Percentiles rank a stretch among this genome's conserved stretches.
Conservation (phyloP, 768 basidiomycete genomes). For the Flagelloscypha sp. region DNA sequence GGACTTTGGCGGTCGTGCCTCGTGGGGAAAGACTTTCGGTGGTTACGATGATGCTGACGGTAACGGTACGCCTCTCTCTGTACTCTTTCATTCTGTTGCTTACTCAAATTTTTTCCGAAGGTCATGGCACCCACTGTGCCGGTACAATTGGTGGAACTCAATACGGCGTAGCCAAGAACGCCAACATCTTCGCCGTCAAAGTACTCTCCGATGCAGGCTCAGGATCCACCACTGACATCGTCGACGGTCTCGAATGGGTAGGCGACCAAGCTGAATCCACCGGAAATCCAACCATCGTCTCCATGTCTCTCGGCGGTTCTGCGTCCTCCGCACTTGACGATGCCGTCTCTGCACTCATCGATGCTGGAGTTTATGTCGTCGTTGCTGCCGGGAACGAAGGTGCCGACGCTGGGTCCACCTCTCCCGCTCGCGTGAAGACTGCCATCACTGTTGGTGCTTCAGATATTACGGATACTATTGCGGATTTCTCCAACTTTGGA, state of each 20-base stretch:
- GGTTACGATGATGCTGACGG: too few species aligned
- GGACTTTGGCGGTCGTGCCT: too few species aligned
- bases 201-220: slow-evolving; percentile 30
- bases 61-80: too few species aligned
- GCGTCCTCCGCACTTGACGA: slow-evolving; percentile 21
- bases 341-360: slow-evolving; percentile 26
- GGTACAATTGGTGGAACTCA: too few species aligned
- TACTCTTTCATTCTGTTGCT: too few species aligned
- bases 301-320: slow-evolving; percentile 29
- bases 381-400: slow-evolving; percentile 31
- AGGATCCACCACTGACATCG: slow-evolving; percentile 13
- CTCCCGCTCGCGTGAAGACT: slow-evolving; percentile 26
- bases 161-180: too few species aligned
- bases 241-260: slow-evolving; percentile 27
- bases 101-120: too few species aligned
- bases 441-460: slow-evolving; percentile 34
- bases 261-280: slow-evolving; percentile 10
- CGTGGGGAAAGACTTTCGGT: too few species aligned
- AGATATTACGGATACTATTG: slow-evolving; percentile 25
- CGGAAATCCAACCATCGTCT: slow-evolving; percentile 24
- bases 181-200: slow-evolving; percentile 32
- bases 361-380: slow-evolving; percentile 22
- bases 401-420: slow-evolving; percentile 20
- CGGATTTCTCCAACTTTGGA: slow-evolving; percentile 35
- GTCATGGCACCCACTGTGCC: too few species aligned